A percentile compares a stretch with the other conserved stretches of the same genome.
phyloP scores from a whole-genome alignment of 2,329 filamentous ascomycete species.

The Madurella mycetomatis region DNA sequence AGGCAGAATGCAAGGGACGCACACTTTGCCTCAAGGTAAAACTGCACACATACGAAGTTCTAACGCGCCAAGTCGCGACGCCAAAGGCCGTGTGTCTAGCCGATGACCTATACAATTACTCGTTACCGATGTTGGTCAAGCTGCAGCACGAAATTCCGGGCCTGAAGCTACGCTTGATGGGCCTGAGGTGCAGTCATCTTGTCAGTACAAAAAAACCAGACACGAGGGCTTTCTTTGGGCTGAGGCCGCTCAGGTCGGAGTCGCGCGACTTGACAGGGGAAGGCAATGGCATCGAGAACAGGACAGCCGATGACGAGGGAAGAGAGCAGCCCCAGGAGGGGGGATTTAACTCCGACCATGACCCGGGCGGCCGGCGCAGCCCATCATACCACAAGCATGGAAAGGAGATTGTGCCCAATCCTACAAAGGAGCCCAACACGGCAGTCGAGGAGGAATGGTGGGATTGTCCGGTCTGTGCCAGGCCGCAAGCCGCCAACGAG shows the following conservation, averaged over 20 bases:
- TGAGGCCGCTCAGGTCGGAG: conserved; percentile 37
- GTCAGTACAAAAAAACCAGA: conserved; percentile 79
- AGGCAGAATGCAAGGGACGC: conserved; percentile 80
- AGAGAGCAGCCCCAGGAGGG: conserved; percentile 60
- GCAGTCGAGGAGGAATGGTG: conserved; percentile 54
- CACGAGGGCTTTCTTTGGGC: conserved; percentile 74
- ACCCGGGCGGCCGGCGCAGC: conserved; percentile 44
- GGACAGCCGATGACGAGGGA: conserved; percentile 38
- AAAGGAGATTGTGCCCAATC: conserved; percentile 50
- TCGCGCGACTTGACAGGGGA: conserved; percentile 23
- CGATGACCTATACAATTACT: conserved; percentile 77
- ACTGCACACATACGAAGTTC: conserved; percentile 86
- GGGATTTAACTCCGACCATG: conserved; percentile 35
- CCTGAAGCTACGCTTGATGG: conserved; percentile 80
- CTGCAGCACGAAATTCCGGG: conserved; percentile 77
- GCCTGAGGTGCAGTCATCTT: conserved; percentile 80
- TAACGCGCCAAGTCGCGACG: conserved; percentile 73
- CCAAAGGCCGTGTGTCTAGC: conserved; percentile 68
- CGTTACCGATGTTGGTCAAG: conserved; percentile 77
- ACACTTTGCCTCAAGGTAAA: conserved; percentile 92
- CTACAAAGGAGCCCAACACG: conserved; percentile 35
- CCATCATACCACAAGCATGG: conserved; percentile 38
- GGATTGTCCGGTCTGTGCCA: conserved; percentile 84
- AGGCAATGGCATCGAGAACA: not conserved
- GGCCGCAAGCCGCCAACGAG: conserved; percentile 71